A percentile compares a stretch with the other conserved stretches of the same genome.
phyloP scores from a whole-genome alignment of 164 flowering plant genomes.

The Aristolochia contorta region DNA sequence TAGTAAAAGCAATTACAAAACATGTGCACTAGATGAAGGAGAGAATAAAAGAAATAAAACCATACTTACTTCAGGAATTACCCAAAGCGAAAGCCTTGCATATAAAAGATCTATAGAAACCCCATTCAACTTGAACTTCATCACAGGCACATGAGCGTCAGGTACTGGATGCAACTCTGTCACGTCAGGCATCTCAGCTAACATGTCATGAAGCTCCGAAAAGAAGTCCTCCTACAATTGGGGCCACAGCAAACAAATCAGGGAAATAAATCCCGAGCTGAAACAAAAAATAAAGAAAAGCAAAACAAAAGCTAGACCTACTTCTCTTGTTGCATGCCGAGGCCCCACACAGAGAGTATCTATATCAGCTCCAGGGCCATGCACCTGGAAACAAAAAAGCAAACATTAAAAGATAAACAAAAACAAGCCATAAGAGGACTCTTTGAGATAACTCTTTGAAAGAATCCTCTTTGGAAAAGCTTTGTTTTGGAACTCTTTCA shows the following conservation, averaged over 20 bases:
- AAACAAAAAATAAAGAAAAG: conserved; percentile 3
- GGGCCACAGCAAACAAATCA: background rate
- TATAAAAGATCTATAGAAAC: conserved; percentile 93
- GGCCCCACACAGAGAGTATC: conserved; percentile 98
- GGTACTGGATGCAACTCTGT: conserved; percentile 87
- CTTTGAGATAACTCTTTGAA: no score
- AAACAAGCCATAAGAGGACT: no score
- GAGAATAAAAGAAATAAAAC: background rate
- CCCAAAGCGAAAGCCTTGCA: conserved; percentile 73
- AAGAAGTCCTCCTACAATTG: conserved; percentile 79
- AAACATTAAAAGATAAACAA: background rate
- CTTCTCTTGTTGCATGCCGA: conserved; percentile 82
- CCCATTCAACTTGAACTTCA: conserved; percentile 81
- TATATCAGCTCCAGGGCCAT: conserved; percentile 99
- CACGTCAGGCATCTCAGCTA: conserved; percentile 86
- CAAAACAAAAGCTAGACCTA: conserved; percentile 23
- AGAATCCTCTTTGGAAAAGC: no score
- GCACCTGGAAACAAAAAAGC: conserved; percentile 42
- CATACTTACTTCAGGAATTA: conserved; percentile 82
- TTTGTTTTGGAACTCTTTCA: no score
- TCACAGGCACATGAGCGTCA: conserved; percentile 95
- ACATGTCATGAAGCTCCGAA: conserved; percentile 63
- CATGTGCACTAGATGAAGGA: no score
- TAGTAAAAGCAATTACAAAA: no score
- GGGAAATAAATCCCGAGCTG: conserved; percentile 1